Evolutionary conservation across 768 basidiomycete genomes (phyloP), one percentile per base, ranked within the genome.

Genomic region (Phallus indusiatus): DNA sequence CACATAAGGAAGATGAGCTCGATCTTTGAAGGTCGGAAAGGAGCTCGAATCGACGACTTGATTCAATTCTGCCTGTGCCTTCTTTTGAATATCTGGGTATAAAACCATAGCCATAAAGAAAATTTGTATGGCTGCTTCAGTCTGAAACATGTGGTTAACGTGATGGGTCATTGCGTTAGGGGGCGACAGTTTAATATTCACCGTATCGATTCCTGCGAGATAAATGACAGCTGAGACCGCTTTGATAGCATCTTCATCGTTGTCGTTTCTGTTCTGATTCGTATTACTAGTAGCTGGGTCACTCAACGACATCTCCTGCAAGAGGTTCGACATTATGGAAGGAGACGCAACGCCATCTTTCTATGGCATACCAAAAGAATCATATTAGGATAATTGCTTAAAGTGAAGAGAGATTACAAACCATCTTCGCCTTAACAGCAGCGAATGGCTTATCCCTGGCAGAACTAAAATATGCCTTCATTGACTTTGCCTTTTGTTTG

Each of bases 401-500:
- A 3, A 42, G n/a, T 14, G 42, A 10, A 42, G 12, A 42, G 4
- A 28, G 28, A 28, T 28, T 28, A 28, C 42, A 11, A 2, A 42
- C 42, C 42, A 42, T 42, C 4, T 12, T n/a, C n/a, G 12, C 42
- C 9, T 42, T 42, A 4, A 42, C 42, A 11, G n/a, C 42, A 42
- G 12, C n/a, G 42, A 42, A 42, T 14, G 42, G 42, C n/a, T n/a
- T 42, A 42, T 42, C 42, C n/a, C n/a, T 42, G 4, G 12, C n/a
- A 11, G 42, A 5, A 4, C 4, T 42, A 4, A 42, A 42, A 42
- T 42, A n/a, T 14, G 12, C 3, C 42, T 42, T 42, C 42, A 42
- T 42, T n/a, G 12, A 4, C 10, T 59, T 70, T 0, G 86, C 85
- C 60, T 84, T 84, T 18, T 72, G 69, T 68, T 81, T 80, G 72